Evolutionary conservation across 495 filamentous ascomycete genomes (phyloP).

Genomic region (Penicillium soppii): DNA sequence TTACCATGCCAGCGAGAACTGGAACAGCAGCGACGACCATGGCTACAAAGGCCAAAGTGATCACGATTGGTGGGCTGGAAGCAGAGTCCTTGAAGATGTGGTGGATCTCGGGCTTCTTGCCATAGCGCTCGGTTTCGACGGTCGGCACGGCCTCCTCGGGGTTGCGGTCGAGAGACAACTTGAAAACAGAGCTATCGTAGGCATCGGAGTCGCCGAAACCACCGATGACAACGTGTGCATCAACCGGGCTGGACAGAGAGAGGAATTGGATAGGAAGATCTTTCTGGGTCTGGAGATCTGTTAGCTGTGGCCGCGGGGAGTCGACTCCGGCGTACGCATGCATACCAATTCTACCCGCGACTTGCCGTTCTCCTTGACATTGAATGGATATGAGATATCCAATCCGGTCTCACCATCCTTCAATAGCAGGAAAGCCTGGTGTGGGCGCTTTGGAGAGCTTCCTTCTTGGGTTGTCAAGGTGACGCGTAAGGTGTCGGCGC

Average conservation of each 20-base stretch:
- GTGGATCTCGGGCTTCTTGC: constrained; percentile 78
- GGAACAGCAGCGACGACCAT: constrained; percentile 71
- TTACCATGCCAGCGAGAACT: constrained; percentile 66
- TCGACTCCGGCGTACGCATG: constrained; percentile 22
- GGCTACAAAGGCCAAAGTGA: constrained; percentile 74
- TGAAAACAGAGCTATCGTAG: constrained; percentile 62
- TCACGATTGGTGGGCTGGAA: constrained; percentile 75
- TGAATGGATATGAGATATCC: constrained; percentile 86
- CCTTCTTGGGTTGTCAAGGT: constrained; percentile 77
- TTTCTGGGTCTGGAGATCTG: constrained; percentile 66
- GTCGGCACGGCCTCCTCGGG: constrained; percentile 56
- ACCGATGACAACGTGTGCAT: constrained; percentile 76
- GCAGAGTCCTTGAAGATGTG: constrained; percentile 86
- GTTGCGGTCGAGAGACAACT: constrained; percentile 63
- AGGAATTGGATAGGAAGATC: constrained; percentile 87
- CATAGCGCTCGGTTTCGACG: constrained; percentile 69
- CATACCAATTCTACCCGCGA: constrained; percentile 79
- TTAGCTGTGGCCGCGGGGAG: constrained; percentile 6
- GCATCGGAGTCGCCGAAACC: constrained; percentile 78
- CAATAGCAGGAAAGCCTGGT: constrained; percentile 88
- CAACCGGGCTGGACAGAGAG: constrained; percentile 59
- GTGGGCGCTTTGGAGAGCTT: constrained; percentile 74
- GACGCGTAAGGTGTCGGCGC: constrained; percentile 76
- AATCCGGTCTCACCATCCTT: constrained; percentile 71
- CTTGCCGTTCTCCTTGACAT: constrained; percentile 83